A percentile compares a stretch with the other conserved stretches of the same genome.
phyloP scores from a whole-genome alignment of 345 rosid genomes.

The Eucalyptus polyanthemos region DNA sequence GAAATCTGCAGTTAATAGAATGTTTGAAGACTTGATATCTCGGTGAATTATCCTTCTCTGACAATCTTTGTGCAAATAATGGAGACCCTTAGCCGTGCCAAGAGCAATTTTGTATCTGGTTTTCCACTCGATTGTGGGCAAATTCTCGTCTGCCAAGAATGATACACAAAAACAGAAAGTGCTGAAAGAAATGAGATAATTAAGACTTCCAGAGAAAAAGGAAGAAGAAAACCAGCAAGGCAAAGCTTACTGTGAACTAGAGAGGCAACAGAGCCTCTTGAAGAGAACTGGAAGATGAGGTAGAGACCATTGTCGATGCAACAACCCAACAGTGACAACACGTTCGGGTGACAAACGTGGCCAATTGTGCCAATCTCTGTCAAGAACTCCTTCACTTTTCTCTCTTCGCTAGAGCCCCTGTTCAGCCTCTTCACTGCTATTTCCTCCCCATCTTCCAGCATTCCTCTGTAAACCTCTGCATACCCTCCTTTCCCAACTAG shows the following conservation, averaged over 20 bases:
- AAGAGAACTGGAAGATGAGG: slow-evolving; percentile 78
- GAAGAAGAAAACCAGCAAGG: not conserved
- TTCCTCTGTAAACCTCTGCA: slow-evolving; percentile 86
- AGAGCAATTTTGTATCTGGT: slow-evolving; percentile 65
- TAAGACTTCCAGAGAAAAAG: not conserved
- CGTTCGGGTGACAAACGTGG: slow-evolving; percentile 81
- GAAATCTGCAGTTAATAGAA: slow-evolving; percentile 69
- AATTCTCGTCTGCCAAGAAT: slow-evolving; percentile 24
- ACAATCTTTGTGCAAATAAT: slow-evolving; percentile 85
- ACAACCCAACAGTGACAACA: slow-evolving; percentile 69
- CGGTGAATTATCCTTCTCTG: slow-evolving; percentile 91
- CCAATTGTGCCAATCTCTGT: slow-evolving; percentile 94
- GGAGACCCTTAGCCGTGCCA: slow-evolving; percentile 82
- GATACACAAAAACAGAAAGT: not conserved
- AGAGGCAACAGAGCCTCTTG: slow-evolving; percentile 85
- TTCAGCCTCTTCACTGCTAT: slow-evolving; percentile 85
- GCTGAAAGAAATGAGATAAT: not conserved
- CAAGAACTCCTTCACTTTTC: slow-evolving; percentile 84
- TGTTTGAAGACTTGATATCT: slow-evolving; percentile 90
- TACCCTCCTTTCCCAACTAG: slow-evolving; percentile 89
- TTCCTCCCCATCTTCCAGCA: slow-evolving; percentile 33
- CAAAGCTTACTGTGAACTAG: slow-evolving; percentile 68
- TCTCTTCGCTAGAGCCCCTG: slow-evolving; percentile 57
- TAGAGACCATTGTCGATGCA: slow-evolving; percentile 86
- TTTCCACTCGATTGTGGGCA: slow-evolving; percentile 55